Evolutionary conservation across 192 early-diverging fungal genomes (phyloP).

Genomic region (Pilobolus umbonatus): DNA sequence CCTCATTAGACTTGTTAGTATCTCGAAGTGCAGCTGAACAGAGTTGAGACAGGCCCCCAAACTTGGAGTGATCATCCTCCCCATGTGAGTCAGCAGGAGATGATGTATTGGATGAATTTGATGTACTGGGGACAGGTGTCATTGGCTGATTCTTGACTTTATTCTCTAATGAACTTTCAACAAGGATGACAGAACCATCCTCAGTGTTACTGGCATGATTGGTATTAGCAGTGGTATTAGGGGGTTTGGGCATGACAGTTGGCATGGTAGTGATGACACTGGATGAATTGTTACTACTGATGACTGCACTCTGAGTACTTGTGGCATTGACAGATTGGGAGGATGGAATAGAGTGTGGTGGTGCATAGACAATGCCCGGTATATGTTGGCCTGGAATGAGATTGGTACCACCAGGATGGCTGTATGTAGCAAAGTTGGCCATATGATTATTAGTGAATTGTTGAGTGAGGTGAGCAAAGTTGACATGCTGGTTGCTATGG

Average conservation of each 20-base stretch:
- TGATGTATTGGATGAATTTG: constrained; percentile 19
- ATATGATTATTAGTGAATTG: not conserved
- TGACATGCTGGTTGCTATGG: not conserved
- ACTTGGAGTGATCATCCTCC: constrained; percentile 18
- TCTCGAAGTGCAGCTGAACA: constrained; percentile 19
- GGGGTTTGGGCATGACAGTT: not conserved
- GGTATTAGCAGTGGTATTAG: too few relatives aligned
- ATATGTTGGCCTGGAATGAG: too few relatives aligned
- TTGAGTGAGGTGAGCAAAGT: not conserved
- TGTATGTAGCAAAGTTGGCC: too few relatives aligned
- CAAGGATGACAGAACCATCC: too few relatives aligned
- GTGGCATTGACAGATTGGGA: too few relatives aligned
- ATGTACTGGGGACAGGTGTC: constrained; percentile 30
- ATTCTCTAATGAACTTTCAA: not conserved
- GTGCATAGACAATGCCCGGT: too few relatives aligned
- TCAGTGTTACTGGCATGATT: too few relatives aligned
- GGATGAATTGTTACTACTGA: not conserved
- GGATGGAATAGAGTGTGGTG: too few relatives aligned
- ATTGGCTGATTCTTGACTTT: constrained; percentile 17
- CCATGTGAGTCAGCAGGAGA: constrained; percentile 17
- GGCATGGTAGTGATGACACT: not conserved
- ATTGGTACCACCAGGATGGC: too few relatives aligned
- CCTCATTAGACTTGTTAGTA: not conserved
- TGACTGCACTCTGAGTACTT: too few relatives aligned
- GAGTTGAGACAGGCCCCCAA: constrained; percentile 18